phyloP scores from a whole-genome alignment of 139 green algal species.

The Spirogloea muscicola region DNA sequence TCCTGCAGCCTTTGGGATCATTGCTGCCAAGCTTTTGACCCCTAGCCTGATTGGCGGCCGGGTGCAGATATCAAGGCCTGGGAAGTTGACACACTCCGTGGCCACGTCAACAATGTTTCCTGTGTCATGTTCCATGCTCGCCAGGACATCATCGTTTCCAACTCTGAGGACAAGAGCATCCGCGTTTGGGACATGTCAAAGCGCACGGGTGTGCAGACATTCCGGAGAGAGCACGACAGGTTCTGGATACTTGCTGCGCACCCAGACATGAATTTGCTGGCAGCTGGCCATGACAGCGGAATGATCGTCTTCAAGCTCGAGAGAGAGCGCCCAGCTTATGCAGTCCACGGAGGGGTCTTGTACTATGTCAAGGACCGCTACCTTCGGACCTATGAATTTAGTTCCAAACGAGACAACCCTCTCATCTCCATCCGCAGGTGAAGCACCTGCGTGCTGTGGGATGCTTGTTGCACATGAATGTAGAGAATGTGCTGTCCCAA shows the following conservation, averaged over 20 bases:
- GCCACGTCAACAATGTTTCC: slow-evolving; percentile 99
- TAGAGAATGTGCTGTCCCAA: too few relatives aligned
- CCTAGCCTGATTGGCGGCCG: background rate
- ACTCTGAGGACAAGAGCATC: slow-evolving; percentile 98
- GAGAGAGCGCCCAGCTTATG: slow-evolving; percentile 90
- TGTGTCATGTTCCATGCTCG: slow-evolving; percentile 98
- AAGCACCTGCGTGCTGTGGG: too few relatives aligned
- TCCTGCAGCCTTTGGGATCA: background rate
- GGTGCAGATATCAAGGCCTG: slow-evolving; percentile 93
- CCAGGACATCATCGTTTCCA: slow-evolving; percentile 96
- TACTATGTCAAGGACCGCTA: slow-evolving; percentile 99
- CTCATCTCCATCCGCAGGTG: slow-evolving; percentile 82
- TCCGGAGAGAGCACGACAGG: slow-evolving; percentile 67
- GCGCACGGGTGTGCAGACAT: slow-evolving; percentile 94
- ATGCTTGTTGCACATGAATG: too few relatives aligned
- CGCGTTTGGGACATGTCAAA: slow-evolving; percentile 99
- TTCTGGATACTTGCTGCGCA: slow-evolving; percentile 89
- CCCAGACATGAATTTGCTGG: slow-evolving; percentile 97
- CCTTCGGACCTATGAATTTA: slow-evolving; percentile 89
- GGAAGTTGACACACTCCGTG: slow-evolving; percentile 98
- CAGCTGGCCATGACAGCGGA: slow-evolving; percentile 95
- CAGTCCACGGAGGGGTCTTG: slow-evolving; percentile 70
- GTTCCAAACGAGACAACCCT: slow-evolving; percentile 79
- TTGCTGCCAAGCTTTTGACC: background rate
- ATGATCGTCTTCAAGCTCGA: slow-evolving; percentile 99